phyloP scores from a whole-genome alignment of 768 basidiomycete genomes.

The Mycena pura region DNA sequence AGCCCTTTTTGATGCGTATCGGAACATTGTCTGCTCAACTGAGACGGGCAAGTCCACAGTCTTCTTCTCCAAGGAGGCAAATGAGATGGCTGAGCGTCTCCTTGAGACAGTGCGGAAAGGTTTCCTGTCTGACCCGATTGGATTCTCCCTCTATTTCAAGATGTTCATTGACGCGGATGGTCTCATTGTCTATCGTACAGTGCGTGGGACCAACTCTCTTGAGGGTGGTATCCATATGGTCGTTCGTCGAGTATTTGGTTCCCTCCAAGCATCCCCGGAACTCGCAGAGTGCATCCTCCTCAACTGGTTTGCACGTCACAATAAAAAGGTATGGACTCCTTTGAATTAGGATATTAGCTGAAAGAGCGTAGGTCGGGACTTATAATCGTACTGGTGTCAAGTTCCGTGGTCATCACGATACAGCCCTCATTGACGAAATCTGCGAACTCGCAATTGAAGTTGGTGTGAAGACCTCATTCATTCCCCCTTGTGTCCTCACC shows the following conservation, averaged over 20 bases:
- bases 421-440: too few species aligned
- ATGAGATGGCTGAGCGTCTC: too few species aligned
- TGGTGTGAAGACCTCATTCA: too few species aligned
- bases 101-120: background rate
- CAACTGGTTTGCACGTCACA: background rate
- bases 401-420: too few species aligned
- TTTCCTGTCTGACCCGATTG: conserved; percentile 28
- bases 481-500: too few species aligned
- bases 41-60: too few species aligned
- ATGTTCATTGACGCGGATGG: conserved; percentile 20
- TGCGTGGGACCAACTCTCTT: conserved; percentile 28
- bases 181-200: conserved; percentile 17
- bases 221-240: conserved; percentile 31
- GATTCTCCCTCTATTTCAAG: conserved; percentile 11
- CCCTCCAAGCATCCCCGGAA: conserved; percentile 23
- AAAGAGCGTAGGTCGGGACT: too few species aligned
- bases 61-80: too few species aligned
- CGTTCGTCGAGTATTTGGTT: conserved; percentile 17
- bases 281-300: background rate
- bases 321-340: too few species aligned
- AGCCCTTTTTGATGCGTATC: background rate
- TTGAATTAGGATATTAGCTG: too few species aligned
- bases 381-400: too few species aligned
- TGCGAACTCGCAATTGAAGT: too few species aligned
- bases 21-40: background rate